Evolutionary conservation across 345 rosid species (phyloP), one percentile per base, ranked within the genome.

Genomic region (Carallia brachiata): DNA sequence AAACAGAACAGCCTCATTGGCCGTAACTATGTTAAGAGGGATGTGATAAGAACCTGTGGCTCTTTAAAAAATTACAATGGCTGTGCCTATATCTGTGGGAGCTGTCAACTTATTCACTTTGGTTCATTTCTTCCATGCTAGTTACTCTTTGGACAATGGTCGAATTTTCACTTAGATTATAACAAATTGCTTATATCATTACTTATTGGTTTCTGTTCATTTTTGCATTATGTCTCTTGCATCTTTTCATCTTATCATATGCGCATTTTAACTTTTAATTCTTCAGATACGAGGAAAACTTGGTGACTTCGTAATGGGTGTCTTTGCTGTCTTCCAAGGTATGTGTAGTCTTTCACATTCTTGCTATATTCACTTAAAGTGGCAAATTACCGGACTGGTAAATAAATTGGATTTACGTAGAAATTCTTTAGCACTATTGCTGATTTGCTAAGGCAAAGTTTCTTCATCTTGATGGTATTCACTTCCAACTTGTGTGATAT

Each of bases 311-410:
- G 81, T 95, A 62, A 83, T 82, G 73, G 92, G 91, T 0, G 96
- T 84, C 52, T 92, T 86, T 70, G 66, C 91, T 36, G 91, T 95
- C 34, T 95, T 92, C 79, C 97, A 86, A 83, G 99, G 99, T 95
- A 84, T 58, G 56, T 13, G 17, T n/a, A 30, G 27, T 70, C 72
- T 37, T 7, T 52, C 31, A 4, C 52, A 31, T 73, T 65, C 59
- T 60, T 65, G 47, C 17, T 55, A 19, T 27, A 53, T 19, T 31
- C n/a, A 19, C 59, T 48, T 56, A 7, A 64, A 5, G n/a, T 30
- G 19, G 44, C 28, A 50, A 27, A 27, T 36, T 30, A 7, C 67
- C 30, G 37, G 50, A 60, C 54, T 66, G 39, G 71, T 66, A 50
- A 32, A 57, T 19, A 60, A 34, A 19, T 19, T 66, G 30, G 15